These are phyloP conservation scores for Phytomonas sp. DNA, from an alignment of 208 protist genomes.

Conservation along the genomic window DNA sequence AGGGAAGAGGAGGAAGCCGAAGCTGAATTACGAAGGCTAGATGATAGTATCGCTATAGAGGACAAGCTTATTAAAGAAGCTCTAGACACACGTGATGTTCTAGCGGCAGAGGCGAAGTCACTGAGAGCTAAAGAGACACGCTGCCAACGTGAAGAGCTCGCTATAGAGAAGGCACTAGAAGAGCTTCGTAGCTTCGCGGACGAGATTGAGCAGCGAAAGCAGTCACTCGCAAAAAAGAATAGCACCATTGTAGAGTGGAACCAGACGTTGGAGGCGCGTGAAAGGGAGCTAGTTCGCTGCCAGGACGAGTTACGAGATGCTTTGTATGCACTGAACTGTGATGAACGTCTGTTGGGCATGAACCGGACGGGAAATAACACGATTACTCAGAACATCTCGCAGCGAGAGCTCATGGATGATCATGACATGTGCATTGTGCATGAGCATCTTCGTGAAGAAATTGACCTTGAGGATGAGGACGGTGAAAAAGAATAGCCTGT, in stretches of 20 bases:
- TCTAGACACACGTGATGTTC: constrained; percentile 12
- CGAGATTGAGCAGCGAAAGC: constrained; percentile 61
- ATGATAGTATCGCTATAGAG: constrained; percentile 13
- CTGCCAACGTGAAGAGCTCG: constrained; percentile 45
- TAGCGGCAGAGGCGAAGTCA: constrained; percentile 20
- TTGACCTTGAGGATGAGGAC: constrained; percentile 49
- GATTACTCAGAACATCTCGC: constrained; percentile 52
- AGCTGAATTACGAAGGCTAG: background rate
- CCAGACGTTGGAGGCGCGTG: constrained; percentile 54
- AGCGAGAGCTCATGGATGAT: constrained; percentile 81
- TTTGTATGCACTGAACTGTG: constrained; percentile 39
- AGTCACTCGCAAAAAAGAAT: constrained; percentile 54
- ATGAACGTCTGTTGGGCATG: constrained; percentile 60
- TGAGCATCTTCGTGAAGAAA: constrained; percentile 70
- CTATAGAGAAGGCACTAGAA: constrained; percentile 44
- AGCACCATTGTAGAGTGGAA: constrained; percentile 64
- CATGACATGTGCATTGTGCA: constrained; percentile 85
- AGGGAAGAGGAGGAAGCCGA: constrained; percentile 45
- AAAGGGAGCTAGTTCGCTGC: constrained; percentile 50
- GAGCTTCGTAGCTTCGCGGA: constrained; percentile 41
- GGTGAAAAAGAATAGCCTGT: background rate
- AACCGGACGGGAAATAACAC: constrained; percentile 14
- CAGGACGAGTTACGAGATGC: constrained; percentile 67
- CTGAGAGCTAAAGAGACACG: constrained; percentile 38
- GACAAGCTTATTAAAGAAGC: constrained; percentile 28